Evolutionary conservation across 2,329 filamentous ascomycete genomes (phyloP).

Genomic region (Cercospora sesami): DNA sequence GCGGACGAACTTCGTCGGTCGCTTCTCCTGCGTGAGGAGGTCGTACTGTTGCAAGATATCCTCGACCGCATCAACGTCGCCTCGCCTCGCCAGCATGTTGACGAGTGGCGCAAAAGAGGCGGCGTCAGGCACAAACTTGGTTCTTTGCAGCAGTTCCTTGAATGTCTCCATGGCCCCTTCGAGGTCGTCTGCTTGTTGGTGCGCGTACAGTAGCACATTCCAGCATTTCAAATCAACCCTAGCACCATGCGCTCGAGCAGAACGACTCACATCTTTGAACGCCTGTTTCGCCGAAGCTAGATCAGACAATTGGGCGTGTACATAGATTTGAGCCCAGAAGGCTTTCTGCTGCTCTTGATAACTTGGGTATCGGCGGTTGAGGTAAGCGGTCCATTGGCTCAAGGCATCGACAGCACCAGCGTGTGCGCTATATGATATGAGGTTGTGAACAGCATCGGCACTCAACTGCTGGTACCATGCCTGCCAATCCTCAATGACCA

Average conservation of each 20-base stretch:
- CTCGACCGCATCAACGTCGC: constrained; percentile 70
- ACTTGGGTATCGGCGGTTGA: constrained; percentile 28
- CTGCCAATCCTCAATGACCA: constrained; percentile 33
- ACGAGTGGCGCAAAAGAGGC: constrained; percentile 73
- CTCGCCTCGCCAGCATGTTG: constrained; percentile 66
- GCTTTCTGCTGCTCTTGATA: constrained; percentile 26
- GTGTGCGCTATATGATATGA: constrained; percentile 38
- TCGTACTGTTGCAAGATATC: constrained; percentile 63
- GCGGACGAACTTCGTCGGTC: constrained; percentile 61
- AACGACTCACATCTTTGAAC: constrained; percentile 61
- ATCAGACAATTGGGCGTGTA: constrained; percentile 69
- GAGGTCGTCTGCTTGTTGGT: constrained; percentile 66
- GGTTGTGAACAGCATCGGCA: constrained; percentile 19
- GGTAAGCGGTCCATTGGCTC: constrained; percentile 38
- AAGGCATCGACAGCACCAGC: constrained; percentile 40
- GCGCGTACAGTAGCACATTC: constrained; percentile 75
- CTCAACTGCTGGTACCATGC: constrained; percentile 27
- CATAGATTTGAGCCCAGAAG: constrained; percentile 61
- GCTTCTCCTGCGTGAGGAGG: constrained; percentile 52
- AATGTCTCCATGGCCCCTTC: constrained; percentile 66
- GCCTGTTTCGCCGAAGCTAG: constrained; percentile 58
- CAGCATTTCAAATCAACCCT: constrained; percentile 62
- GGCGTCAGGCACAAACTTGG: constrained; percentile 55
- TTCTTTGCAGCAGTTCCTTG: constrained; percentile 55
- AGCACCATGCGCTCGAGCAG: constrained; percentile 25